Evolutionary conservation across 257 asterid genomes (phyloP).

Genomic region (Cordia subcordata): DNA sequence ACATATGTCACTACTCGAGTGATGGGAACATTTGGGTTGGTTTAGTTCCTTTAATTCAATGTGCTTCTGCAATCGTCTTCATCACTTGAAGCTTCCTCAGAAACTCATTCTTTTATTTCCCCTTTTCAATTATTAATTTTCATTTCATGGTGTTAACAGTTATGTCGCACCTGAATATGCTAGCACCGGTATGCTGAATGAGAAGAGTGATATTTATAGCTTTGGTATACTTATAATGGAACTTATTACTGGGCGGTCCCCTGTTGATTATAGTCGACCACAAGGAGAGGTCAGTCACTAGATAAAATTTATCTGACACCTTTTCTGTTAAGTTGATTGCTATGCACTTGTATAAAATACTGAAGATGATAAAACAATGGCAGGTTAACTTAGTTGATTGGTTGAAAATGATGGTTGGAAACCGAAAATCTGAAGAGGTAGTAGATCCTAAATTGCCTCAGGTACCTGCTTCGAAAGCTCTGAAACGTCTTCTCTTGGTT

Average conservation of each 20-base stretch:
- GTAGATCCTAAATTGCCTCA: slow-evolving; percentile 81
- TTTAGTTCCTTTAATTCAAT: slow-evolving; percentile 12
- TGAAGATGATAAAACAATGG: slow-evolving; percentile 13
- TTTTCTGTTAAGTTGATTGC: too few species aligned
- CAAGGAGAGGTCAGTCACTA: slow-evolving; percentile 65
- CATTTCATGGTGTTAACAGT: slow-evolving; percentile 28
- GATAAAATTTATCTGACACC: slow-evolving; percentile 1
- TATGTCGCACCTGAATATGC: slow-evolving; percentile 98
- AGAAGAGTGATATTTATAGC: slow-evolving; percentile 90
- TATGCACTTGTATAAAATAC: background rate
- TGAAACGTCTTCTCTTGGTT: slow-evolving; percentile 79
- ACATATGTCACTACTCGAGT: slow-evolving; percentile 87
- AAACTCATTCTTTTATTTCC: background rate
- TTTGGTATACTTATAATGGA: slow-evolving; percentile 94
- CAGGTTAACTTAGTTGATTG: slow-evolving; percentile 91
- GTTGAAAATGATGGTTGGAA: slow-evolving; percentile 87
- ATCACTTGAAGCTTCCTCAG: background rate
- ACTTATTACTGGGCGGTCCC: slow-evolving; percentile 81
- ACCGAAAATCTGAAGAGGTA: slow-evolving; percentile 85
- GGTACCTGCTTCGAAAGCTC: slow-evolving; percentile 68
- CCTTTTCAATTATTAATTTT: background rate
- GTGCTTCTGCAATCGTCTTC: background rate
- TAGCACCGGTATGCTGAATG: slow-evolving; percentile 91
- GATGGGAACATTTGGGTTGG: slow-evolving; percentile 97
- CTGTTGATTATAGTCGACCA: slow-evolving; percentile 78